phyloP scores from a whole-genome alignment of 2,329 filamentous ascomycete species.

The Stagonosporopsis vannaccii region DNA sequence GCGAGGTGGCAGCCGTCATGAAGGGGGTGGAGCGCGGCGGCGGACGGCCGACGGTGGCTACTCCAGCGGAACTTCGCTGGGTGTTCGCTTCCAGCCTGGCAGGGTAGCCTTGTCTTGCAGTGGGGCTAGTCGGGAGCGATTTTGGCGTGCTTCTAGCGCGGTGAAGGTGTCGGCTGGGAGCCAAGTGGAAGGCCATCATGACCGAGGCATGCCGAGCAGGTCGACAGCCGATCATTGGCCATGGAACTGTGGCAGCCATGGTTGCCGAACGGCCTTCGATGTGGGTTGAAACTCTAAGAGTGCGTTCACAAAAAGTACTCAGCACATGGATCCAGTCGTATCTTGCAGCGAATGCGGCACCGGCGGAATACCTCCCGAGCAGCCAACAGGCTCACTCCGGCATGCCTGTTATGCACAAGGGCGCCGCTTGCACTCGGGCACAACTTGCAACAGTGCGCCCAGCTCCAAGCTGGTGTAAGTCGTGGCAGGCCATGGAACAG shows the following conservation, averaged over 20 bases:
- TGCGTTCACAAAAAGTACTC: constrained; percentile 2
- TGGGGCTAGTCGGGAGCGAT: constrained; percentile 1
- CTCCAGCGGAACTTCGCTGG: constrained; percentile 8
- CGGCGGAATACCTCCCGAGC: constrained; percentile 1
- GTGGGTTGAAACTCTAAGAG: constrained; percentile 13
- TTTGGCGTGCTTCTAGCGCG: constrained; percentile 8
- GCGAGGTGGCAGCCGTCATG: constrained; percentile 11
- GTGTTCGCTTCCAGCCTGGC: not conserved
- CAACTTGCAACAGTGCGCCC: too few relatives aligned
- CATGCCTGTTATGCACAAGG: not conserved
- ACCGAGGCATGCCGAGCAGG: constrained; percentile 5
- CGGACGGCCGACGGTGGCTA: constrained; percentile 2
- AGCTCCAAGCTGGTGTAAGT: not conserved
- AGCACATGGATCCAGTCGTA: not conserved
- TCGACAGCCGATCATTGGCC: constrained; percentile 4
- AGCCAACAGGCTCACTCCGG: not conserved
- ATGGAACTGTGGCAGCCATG: not conserved
- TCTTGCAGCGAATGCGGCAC: constrained; percentile 6
- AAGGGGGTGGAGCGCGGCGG: constrained; percentile 19
- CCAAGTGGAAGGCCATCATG: not conserved
- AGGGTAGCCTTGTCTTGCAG: not conserved
- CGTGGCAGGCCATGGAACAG: not conserved
- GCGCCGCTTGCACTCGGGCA: not conserved
- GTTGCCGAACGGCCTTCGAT: not conserved
- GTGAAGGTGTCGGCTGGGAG: not conserved